phyloP scores from a whole-genome alignment of 169 alveolate genomes.

The Plasmodium gonderi region DNA sequence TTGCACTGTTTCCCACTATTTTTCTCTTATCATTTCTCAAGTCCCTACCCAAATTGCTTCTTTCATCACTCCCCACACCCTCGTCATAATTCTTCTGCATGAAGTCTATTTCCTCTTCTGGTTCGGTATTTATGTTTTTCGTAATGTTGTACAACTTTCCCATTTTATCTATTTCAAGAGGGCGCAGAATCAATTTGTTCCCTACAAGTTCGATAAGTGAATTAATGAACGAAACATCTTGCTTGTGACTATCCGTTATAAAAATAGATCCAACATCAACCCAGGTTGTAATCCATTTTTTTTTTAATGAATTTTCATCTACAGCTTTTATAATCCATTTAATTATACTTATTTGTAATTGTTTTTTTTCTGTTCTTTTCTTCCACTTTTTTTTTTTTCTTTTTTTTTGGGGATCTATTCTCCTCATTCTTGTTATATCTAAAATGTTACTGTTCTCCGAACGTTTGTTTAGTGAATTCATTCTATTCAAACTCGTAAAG shows the following conservation, averaged over 20 bases:
- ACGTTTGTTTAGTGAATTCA: not conserved
- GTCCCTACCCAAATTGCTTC: not conserved
- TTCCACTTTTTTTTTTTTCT: not conserved
- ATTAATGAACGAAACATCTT: conserved; percentile 36
- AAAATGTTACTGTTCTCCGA: not conserved
- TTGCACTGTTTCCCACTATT: not conserved
- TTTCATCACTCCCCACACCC: not conserved
- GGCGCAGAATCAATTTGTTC: conserved; percentile 40
- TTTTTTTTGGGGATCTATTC: conserved; percentile 1
- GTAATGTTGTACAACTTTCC: conserved; percentile 4
- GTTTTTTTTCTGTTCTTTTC: conserved; percentile 14
- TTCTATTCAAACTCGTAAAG: conserved; percentile 17
- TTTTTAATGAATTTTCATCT: conserved; percentile 47
- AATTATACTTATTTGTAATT: conserved; percentile 61
- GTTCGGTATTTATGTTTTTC: conserved; percentile 4
- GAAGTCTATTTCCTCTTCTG: not conserved
- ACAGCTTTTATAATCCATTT: conserved; percentile 73
- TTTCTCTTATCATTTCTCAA: not conserved
- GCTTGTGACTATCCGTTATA: conserved; percentile 31
- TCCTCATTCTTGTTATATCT: not conserved
- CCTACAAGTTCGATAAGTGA: conserved; percentile 60
- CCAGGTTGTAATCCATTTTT: conserved; percentile 73
- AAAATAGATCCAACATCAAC: conserved; percentile 72
- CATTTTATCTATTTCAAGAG: conserved; percentile 47
- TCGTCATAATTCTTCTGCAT: not conserved